Conservation (phyloP, 345 rosid species). For the Ceriops decandra region DNA sequence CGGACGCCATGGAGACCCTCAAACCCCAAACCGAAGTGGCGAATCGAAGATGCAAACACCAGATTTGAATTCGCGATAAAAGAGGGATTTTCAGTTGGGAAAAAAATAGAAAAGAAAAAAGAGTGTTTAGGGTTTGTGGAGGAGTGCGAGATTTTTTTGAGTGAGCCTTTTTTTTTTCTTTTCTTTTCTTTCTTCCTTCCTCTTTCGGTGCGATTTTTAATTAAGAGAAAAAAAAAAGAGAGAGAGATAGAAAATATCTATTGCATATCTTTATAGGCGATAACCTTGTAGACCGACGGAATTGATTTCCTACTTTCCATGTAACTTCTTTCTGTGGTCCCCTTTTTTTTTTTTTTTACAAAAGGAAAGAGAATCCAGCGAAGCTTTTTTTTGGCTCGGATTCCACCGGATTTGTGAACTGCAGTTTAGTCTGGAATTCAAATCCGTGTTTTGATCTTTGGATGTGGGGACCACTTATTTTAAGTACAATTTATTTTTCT, state of each 20-base stretch:
- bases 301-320: background rate
- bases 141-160: background rate
- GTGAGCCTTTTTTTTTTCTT: slow-evolving; percentile 2
- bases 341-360: background rate
- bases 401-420: slow-evolving; percentile 28
- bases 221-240: background rate
- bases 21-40: background rate
- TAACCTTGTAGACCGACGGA: background rate
- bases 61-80: slow-evolving; percentile 12
- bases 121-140: background rate
- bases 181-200: background rate
- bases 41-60: slow-evolving; percentile 12
- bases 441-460: slow-evolving; percentile 31
- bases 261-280: background rate
- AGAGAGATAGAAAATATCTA: background rate
- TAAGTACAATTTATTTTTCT: background rate
- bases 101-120: background rate
- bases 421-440: slow-evolving; percentile 24
- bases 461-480: slow-evolving; percentile 14
- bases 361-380: slow-evolving; percentile 26
- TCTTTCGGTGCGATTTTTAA: background rate
- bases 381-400: slow-evolving; percentile 30
- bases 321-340: slow-evolving; percentile 1
- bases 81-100: slow-evolving; percentile 11
- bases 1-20: slow-evolving; percentile 35